Evolutionary conservation across 352 stramenopile species (phyloP).

Genomic region (Halophytophthora batemanensis): DNA sequence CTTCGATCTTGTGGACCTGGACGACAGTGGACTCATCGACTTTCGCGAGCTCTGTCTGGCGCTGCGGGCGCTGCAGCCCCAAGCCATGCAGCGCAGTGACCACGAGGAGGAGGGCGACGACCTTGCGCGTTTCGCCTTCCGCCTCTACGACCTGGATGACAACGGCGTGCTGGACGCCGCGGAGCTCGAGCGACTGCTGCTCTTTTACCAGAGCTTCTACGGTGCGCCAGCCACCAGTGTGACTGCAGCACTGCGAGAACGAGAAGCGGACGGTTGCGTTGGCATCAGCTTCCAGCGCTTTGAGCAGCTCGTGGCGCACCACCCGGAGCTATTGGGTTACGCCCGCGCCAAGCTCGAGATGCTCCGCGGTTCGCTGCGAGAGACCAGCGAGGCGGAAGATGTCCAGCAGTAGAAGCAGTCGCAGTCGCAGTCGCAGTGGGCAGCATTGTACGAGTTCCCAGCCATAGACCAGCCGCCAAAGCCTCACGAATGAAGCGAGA

Average conservation of each 20-base stretch:
- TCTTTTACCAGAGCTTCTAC: conserved; percentile 52
- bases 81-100: conserved; percentile 20
- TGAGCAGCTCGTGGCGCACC: conserved; percentile 29
- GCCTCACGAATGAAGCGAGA: too few species aligned
- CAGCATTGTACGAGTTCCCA: too few species aligned
- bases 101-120: conserved; percentile 24
- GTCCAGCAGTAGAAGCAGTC: too few species aligned
- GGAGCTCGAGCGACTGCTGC: conserved; percentile 47
- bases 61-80: conserved; percentile 48
- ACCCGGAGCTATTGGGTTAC: conserved; percentile 46
- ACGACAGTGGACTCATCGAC: conserved; percentile 65
- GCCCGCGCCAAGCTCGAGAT: conserved; percentile 49
- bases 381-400: conserved; percentile 7
- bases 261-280: conserved; percentile 11
- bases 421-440: too few species aligned
- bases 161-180: conserved; percentile 49
- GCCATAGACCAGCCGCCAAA: too few species aligned
- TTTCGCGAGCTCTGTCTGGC: conserved; percentile 71
- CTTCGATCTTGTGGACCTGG: conserved; percentile 54
- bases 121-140: conserved; percentile 55
- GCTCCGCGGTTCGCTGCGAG: conserved; percentile 43
- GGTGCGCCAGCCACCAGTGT: conserved; percentile 28
- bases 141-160: conserved; percentile 61
- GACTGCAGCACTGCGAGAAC: conserved; percentile 21
- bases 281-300: conserved; percentile 44